Evolutionary conservation across 805 yeast species (phyloP), one percentile per base, ranked within the genome.

Genomic region (Sugiyamaella mastotermitis): DNA sequence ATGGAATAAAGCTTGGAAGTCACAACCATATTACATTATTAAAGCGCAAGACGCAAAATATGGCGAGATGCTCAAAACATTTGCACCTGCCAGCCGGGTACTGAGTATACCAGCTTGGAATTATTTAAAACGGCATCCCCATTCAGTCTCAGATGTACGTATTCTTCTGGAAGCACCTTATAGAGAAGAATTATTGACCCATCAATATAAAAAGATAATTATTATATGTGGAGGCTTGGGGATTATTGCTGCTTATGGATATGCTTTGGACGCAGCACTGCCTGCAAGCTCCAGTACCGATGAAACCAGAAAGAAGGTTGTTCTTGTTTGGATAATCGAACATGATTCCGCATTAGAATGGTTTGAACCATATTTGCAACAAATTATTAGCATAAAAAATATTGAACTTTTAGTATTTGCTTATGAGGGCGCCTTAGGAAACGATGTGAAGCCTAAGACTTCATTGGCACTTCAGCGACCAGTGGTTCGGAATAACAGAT

Each of bases 21-120:
- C 81, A 3, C 87, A 82, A 55, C 88, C 90, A 3, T 80, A 83
- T 59, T 77, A 88, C 1, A 33, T 59, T 18, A 40, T 38, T 22
- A 37, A 46, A 17, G 19, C 46, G 3, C 10, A 11, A 3, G 39
- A 49, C 5, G 17, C 17, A 24, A 17, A 16, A 26, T 13, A 9
- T 5, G 14, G 30, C 5, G 19, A 23, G 20, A 29, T 14, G 18
- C 20, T 38, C 14, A 13, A 14, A 8, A 27, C 31, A 10, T 25
- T 22, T 18, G 25, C 37, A 3, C 20, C 15, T 9, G 30, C 23
- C 13, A 11, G 17, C n/a, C 16, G 14, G 3, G 7, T 20, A 5
- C n/a, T 38, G 7, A 24, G 24, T 19, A 16, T 17, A 14, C 32
- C 41, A n/a, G 36, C 37, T 3, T 25, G 32, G 18, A 38, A 38